Evolutionary conservation across 2,329 filamentous ascomycete species (phyloP).

Genomic region (Apiospora hydei): DNA sequence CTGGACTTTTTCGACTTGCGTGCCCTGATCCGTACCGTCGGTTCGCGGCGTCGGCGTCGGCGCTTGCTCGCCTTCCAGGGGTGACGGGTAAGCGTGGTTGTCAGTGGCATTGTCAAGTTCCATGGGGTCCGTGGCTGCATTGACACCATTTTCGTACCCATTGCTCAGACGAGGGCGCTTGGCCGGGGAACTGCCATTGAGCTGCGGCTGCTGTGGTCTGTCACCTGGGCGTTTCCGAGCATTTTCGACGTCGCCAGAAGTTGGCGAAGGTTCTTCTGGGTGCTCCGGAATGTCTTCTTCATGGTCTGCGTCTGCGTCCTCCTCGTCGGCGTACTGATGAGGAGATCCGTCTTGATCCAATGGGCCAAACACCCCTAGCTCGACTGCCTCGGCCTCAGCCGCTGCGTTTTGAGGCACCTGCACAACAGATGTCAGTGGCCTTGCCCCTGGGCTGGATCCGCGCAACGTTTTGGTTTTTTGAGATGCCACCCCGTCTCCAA

Average conservation of each 20-base stretch:
- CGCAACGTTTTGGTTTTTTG: slow-evolving; percentile 34
- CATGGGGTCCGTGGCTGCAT: slow-evolving; percentile 60
- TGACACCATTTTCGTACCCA: slow-evolving; percentile 57
- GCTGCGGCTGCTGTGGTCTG: slow-evolving; percentile 50
- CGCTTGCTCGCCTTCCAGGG: slow-evolving; percentile 64
- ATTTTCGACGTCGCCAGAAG: slow-evolving; percentile 50
- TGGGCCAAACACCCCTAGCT: slow-evolving; percentile 65
- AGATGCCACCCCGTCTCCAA: slow-evolving; percentile 22
- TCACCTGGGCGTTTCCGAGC: slow-evolving; percentile 60
- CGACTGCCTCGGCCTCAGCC: slow-evolving; percentile 54
- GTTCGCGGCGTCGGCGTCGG: slow-evolving; percentile 62
- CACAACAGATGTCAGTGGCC: slow-evolving; percentile 49
- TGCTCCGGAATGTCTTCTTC: slow-evolving; percentile 43
- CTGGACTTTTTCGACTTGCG: slow-evolving; percentile 69
- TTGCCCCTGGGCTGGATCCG: slow-evolving; percentile 38
- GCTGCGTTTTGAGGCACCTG: slow-evolving; percentile 58
- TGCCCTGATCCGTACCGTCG: slow-evolving; percentile 69
- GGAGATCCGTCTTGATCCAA: slow-evolving; percentile 50
- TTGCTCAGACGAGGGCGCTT: slow-evolving; percentile 69
- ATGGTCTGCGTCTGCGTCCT: slow-evolving; percentile 47
- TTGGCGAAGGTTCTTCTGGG: slow-evolving; percentile 36
- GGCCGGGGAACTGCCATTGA: slow-evolving; percentile 62
- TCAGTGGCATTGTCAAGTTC: slow-evolving; percentile 65
- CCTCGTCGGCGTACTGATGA: slow-evolving; percentile 34
- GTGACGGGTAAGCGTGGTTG: slow-evolving; percentile 71